Evolutionary conservation across 768 basidiomycete genomes (phyloP).

Genomic region (Suillus brevipes): DNA sequence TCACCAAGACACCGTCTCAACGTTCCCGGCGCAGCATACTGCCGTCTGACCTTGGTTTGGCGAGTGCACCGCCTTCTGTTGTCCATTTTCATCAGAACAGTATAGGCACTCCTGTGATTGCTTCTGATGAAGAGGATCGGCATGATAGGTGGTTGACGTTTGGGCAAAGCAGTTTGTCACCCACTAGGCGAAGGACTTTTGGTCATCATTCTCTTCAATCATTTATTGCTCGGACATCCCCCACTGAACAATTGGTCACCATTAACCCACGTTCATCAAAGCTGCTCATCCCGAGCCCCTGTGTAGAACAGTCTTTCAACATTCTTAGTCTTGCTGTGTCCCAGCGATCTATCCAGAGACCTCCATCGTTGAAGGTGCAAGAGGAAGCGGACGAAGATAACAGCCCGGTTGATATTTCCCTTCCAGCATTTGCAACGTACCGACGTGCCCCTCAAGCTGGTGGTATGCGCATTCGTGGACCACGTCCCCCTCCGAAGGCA

Average conservation of each 20-base stretch:
- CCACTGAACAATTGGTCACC: neutral
- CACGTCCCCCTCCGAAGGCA: conserved; percentile 11
- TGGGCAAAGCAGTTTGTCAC: conserved; percentile 11
- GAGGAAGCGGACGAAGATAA: neutral
- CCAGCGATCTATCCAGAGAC: neutral
- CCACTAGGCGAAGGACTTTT: conserved; percentile 11
- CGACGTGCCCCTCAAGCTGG: neutral
- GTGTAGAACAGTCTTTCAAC: neutral
- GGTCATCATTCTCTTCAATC: conserved; percentile 8
- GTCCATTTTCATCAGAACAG: neutral
- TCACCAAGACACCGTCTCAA: neutral
- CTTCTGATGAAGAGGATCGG: neutral
- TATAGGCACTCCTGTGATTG: neutral
- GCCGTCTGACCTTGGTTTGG: conserved; percentile 8
- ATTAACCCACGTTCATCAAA: conserved; percentile 1
- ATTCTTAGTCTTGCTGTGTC: neutral
- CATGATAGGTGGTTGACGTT: conserved; percentile 9
- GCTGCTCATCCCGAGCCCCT: neutral
- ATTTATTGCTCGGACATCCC: neutral
- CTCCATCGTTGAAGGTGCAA: neutral
- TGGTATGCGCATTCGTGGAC: conserved; percentile 10
- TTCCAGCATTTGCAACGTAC: neutral
- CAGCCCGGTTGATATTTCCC: neutral
- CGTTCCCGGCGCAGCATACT: neutral
- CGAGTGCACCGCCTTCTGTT: neutral